Conservation (phyloP, 164 flowering plant genomes). For the Stephania yunnanensis region DNA sequence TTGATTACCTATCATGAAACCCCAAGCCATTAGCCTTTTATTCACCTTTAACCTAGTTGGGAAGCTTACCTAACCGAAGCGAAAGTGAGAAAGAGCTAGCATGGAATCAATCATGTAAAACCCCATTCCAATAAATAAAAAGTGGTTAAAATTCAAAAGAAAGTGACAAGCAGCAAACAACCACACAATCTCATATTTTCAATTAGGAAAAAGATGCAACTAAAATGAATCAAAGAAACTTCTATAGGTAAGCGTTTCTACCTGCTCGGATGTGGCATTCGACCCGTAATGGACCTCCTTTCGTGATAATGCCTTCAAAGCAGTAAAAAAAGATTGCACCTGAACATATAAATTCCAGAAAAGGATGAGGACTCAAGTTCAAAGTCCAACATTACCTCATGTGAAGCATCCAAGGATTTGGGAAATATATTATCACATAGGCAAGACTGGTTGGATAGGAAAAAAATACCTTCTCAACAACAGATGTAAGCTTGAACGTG, state of each 20-base stretch:
- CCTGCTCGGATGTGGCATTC: constrained; percentile 96
- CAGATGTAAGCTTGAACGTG: constrained; percentile 94
- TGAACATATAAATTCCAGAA: constrained; percentile 20
- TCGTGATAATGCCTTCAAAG: constrained; percentile 83
- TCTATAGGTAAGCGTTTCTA: constrained; percentile 15
- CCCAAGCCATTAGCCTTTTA: too few species aligned
- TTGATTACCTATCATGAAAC: too few species aligned
- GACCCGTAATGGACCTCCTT: constrained; percentile 97
- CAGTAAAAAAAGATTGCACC: constrained; percentile 83
- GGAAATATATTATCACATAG: constrained; percentile 3
- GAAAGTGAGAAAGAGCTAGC: too few species aligned
- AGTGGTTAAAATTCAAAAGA: too few species aligned
- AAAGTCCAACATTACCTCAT: neutral
- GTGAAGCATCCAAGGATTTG: constrained; percentile 1
- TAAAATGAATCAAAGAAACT: neutral
- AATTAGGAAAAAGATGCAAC: neutral
- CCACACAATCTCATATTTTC: neutral
- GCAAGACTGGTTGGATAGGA: neutral
- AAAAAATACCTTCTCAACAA: constrained; percentile 81
- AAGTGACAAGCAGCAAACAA: neutral
- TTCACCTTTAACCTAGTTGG: too few species aligned
- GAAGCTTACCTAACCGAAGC: too few species aligned
- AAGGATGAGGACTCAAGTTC: neutral
- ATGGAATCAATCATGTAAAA: too few species aligned
- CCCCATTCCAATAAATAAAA: too few species aligned